Base-by-base conservation (phyloP, 257 asterid species). In the Jacaranda copaia region DNA sequence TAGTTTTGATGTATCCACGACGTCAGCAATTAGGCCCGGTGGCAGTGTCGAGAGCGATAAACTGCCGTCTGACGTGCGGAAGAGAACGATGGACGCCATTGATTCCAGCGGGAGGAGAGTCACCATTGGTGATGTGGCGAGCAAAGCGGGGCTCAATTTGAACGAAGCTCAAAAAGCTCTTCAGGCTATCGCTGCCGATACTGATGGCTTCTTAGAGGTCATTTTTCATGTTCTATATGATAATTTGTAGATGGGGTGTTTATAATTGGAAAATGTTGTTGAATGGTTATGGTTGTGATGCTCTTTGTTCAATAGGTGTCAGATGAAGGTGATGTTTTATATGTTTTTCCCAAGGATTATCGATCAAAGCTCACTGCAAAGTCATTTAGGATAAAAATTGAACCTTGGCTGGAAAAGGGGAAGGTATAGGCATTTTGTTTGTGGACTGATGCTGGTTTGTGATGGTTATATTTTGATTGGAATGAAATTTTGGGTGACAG, bases 161-260 rank as follows among this genome's bases (percentile, higher is more conserved):
- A 80, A 85, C 83, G 90, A 91, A 83, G 94, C 98, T 70, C 99
- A 96, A 77, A 92, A 83, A 82, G 96, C 98, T 80, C 92, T 96
- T 59, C 99, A 96, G 79, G 98, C 99, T 61, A 94, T 96, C 20
- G 99, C 99, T 57, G 90, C 98, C 13, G 99, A 96, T 73, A 82
- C 97, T 69, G 83, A 79, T 80, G 99, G 98, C 77, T 96, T 91
- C 86, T 86, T 96, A 76, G 99, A 96, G 97, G 99, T 93, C 10
- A 43, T 72, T 46, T 71, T 63, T 74, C 25, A 9, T 68, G 46
- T 8, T 48, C 35, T 20, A 20, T 67, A 56, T 9, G 9, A 11
- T 67, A 68, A 42, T 42, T 75, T 75, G 57, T 20, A 32, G 38
- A 64, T 59, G 63, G 56, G 79, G 14, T 55, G 51, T 70, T 70